A percentile compares a stretch with the other conserved stretches of the same genome.
Conservation (phyloP, 371 early-diverging fungal species). For the Mucor plumbeus region DNA sequence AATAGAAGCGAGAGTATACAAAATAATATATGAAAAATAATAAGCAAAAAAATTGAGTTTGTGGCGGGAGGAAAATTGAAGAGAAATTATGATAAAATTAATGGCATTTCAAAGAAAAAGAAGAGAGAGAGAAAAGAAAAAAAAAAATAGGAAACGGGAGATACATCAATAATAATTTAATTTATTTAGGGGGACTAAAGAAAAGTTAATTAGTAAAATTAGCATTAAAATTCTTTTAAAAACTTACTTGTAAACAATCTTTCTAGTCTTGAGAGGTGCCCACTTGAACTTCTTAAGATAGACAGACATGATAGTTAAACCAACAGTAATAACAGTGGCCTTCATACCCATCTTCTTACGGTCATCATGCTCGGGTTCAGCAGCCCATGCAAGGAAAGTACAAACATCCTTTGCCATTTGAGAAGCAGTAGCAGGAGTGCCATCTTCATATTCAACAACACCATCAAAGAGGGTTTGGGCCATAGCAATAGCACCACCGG, state of each 20-base stretch:
- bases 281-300: constrained; percentile 85
- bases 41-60: neutral
- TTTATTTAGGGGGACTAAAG: constrained; percentile 30
- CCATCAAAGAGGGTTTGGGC: constrained; percentile 94
- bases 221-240: too few relatives aligned
- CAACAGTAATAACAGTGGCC: constrained; percentile 72
- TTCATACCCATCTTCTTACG: constrained; percentile 96
- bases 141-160: neutral
- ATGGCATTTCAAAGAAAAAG: constrained; percentile 8
- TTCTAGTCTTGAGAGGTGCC: constrained; percentile 80
- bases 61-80: neutral
- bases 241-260: constrained; percentile 75
- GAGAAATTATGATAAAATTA: neutral
- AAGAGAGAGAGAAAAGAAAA: constrained; percentile 9
- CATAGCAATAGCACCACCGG: constrained; percentile 98
- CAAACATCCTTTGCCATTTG: constrained; percentile 99
- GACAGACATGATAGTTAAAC: constrained; percentile 67
- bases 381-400: constrained; percentile 93
- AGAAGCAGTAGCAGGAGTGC: constrained; percentile 94
- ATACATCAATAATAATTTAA: constrained; percentile 8
- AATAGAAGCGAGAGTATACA: neutral
- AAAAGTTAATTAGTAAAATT: neutral
- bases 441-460: constrained; percentile 96
- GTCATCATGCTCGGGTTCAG: constrained; percentile 97
- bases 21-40: neutral